Evolutionary conservation across 23 red algal species (phyloP).

Genomic region (Pyropia haitanensis): DNA sequence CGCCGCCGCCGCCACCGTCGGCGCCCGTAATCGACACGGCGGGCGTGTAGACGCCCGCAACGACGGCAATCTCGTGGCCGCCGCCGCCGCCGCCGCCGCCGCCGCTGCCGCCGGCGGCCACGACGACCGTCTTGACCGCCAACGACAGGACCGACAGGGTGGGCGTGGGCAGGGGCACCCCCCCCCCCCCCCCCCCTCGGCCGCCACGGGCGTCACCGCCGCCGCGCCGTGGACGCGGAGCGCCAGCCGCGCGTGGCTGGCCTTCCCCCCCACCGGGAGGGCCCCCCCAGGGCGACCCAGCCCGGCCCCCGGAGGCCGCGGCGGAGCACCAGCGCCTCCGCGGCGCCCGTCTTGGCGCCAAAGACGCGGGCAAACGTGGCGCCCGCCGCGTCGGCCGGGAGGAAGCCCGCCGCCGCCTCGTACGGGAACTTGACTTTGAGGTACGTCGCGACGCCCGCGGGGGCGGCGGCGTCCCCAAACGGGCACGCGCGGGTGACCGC

Average conservation of each 20-base stretch:
- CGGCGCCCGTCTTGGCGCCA: slow-evolving; percentile 42
- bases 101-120: slow-evolving; percentile 23
- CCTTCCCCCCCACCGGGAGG: slow-evolving; percentile 17
- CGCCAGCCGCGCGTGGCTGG: slow-evolving; percentile 39
- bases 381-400: slow-evolving; percentile 29
- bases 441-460: slow-evolving; percentile 42
- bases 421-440: slow-evolving; percentile 84
- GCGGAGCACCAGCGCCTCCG: slow-evolving; percentile 60
- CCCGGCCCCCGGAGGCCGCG: slow-evolving; percentile 60
- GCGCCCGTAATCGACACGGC: slow-evolving; percentile 50
- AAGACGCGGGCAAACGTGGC: slow-evolving; percentile 70
- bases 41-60: slow-evolving; percentile 35
- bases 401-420: slow-evolving; percentile 14
- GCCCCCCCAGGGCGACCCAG: slow-evolving; percentile 71
- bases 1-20: slow-evolving; percentile 22
- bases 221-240: slow-evolving; percentile 7
- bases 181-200: slow-evolving; percentile 4
- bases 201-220: slow-evolving; percentile 10
- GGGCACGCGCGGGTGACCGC: slow-evolving; percentile 33
- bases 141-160: slow-evolving; percentile 42
- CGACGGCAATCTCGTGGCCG: slow-evolving; percentile 47
- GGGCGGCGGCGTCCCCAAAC: slow-evolving; percentile 40
- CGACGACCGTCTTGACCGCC: slow-evolving; percentile 43
- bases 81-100: slow-evolving; percentile 11
- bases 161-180: slow-evolving; percentile 1